Evolutionary conservation across 2,329 filamentous ascomycete genomes (phyloP).

Genomic region (Orbilia blumenaviensis): DNA sequence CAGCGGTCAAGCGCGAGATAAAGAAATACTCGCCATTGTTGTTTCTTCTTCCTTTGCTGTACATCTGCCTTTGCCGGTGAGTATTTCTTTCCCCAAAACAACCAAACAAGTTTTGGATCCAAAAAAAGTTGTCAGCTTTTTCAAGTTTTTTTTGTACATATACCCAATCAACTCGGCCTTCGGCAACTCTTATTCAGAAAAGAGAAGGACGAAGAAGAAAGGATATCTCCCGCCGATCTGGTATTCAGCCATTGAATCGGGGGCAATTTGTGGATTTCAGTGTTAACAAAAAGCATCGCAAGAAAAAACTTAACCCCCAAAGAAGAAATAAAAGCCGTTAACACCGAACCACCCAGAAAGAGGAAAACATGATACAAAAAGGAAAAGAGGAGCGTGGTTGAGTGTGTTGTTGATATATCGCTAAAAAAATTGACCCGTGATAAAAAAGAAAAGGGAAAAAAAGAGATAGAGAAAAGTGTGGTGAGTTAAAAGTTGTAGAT

Average conservation of each 20-base stretch:
- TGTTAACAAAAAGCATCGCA: constrained; percentile 27
- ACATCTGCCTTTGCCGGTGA: not conserved
- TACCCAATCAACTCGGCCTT: not conserved
- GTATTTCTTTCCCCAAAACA: not conserved
- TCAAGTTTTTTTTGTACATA: constrained; percentile 53
- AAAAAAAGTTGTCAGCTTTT: constrained; percentile 48
- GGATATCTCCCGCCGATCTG: constrained; percentile 40
- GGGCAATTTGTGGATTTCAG: constrained; percentile 41
- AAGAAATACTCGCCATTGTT: constrained; percentile 24
- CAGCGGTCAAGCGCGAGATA: constrained; percentile 14
- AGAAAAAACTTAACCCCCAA: constrained; percentile 47
- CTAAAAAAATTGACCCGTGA: constrained; percentile 46
- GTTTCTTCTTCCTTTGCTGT: constrained; percentile 3
- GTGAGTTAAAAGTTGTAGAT: constrained; percentile 41
- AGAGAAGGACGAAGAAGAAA: not conserved
- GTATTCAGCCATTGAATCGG: constrained; percentile 52
- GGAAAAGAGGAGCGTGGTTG: constrained; percentile 52
- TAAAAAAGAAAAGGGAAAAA: constrained; percentile 19
- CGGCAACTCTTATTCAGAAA: not conserved
- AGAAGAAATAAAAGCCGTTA: constrained; percentile 33
- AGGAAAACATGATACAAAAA: constrained; percentile 44
- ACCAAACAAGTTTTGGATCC: constrained; percentile 40
- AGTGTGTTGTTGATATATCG: constrained; percentile 39
- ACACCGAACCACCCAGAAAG: constrained; percentile 52
- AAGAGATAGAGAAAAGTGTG: constrained; percentile 17